Conservation (phyloP, 139 green algal species). For the Chlorella sorokiniana region DNA sequence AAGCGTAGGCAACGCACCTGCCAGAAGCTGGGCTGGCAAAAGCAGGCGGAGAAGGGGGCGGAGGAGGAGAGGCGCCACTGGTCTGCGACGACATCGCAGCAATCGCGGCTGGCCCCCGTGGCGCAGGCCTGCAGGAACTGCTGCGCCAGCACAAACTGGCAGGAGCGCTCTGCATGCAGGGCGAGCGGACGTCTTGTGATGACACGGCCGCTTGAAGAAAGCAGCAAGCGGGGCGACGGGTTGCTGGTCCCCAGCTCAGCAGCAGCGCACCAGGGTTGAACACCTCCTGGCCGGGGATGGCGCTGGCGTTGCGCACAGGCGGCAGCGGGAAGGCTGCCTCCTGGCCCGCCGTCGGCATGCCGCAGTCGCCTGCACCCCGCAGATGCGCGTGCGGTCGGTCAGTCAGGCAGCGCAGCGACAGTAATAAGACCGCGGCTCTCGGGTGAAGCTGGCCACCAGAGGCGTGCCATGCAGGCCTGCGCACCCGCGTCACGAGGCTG, state of each 20-base stretch:
- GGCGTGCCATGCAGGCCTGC: background rate
- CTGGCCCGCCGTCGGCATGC: constrained; percentile 3
- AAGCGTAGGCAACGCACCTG: constrained; percentile 2
- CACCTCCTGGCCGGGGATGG: background rate
- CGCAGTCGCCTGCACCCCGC: constrained; percentile 17
- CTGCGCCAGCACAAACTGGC: background rate
- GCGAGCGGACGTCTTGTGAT: background rate
- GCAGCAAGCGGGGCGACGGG: background rate
- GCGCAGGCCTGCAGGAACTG: constrained; percentile 16
- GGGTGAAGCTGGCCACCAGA: background rate
- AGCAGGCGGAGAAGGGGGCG: constrained; percentile 15
- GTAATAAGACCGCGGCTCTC: background rate
- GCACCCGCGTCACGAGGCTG: background rate
- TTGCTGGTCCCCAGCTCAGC: background rate
- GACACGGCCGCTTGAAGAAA: background rate
- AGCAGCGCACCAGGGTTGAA: constrained; percentile 16
- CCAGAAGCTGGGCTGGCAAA: constrained; percentile 12
- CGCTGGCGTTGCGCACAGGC: background rate
- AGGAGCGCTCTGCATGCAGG: constrained; percentile 9
- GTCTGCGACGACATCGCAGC: constrained; percentile 1
- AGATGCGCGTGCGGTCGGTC: too few species aligned
- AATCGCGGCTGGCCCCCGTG: background rate
- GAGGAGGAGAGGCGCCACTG: constrained; percentile 5
- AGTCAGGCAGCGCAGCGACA: background rate
- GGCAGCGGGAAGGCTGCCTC: background rate